Percentiles rank a stretch among this genome's conserved stretches.
These are phyloP conservation scores for Entomophthora muscae DNA, from an alignment of 371 early-diverging fungal species.

Conservation along the genomic window DNA sequence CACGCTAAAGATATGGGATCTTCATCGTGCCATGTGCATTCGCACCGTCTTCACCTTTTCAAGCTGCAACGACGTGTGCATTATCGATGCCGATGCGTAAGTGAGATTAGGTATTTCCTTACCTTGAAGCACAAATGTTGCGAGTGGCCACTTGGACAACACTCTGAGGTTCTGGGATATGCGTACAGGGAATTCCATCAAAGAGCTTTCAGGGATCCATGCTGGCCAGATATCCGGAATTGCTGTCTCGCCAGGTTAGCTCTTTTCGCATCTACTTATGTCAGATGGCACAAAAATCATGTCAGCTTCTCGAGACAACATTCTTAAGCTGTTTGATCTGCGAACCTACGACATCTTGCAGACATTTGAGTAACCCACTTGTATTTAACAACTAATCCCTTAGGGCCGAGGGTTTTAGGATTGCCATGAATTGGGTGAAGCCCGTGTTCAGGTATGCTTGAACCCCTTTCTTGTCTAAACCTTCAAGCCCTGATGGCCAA, in stretches of 20 bases:
- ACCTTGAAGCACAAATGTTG: conserved; percentile 32
- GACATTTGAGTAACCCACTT: conserved; percentile 31
- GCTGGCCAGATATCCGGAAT: conserved; percentile 76
- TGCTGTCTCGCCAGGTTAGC: conserved; percentile 42
- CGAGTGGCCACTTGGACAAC: conserved; percentile 86
- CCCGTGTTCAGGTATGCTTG: conserved; percentile 52
- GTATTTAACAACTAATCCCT: background rate
- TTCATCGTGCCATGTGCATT: conserved; percentile 39
- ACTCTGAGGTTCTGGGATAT: conserved; percentile 85
- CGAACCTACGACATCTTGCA: conserved; percentile 52
- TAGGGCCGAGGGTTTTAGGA: conserved; percentile 59
- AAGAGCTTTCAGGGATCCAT: conserved; percentile 69
- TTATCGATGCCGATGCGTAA: conserved; percentile 67
- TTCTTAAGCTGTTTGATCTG: conserved; percentile 64
- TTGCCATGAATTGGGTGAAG: conserved; percentile 73
- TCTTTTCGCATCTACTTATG: background rate
- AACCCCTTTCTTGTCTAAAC: background rate
- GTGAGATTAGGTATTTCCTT: background rate
- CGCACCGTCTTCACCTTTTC: conserved; percentile 84
- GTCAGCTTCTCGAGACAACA: conserved; percentile 87
- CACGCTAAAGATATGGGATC: conserved; percentile 90
- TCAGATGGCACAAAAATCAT: conserved; percentile 49
- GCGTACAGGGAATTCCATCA: conserved; percentile 55
- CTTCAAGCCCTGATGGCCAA: conserved; percentile 60
- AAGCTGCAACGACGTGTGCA: conserved; percentile 79